Base-by-base conservation (phyloP, 2,329 filamentous ascomycete species). In the Acarospora socialis region DNA sequence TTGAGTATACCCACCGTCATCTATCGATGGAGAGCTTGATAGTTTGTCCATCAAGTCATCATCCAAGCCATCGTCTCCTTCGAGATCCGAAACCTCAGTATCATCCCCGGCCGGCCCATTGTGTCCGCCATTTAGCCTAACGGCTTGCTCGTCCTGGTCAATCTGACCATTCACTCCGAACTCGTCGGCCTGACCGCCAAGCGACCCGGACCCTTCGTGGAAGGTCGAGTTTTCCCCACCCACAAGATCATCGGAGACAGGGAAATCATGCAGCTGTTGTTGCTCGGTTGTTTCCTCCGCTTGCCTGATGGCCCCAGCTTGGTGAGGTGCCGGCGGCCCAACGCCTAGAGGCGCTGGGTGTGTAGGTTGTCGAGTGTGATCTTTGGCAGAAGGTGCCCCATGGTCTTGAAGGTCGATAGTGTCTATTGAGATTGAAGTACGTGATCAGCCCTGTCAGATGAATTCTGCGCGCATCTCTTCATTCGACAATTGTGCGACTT, bases 21-120 rank as follows among this genome's bases (percentile, higher is more conserved):
- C 38, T 27, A 98, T 98, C 47, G 87, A 95, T 52, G 90, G 90
- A 48, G 87, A 95, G 58, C 86, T 95, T 49, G 87, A 95, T 44
- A 98, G 94, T 59, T 90, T 90, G 63, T 95, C 90, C 80, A 92
- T 83, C 75, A 93, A 76, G 56, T 95, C 87, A 57, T 94, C 76
- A 50, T 92, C 84, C 54, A 84, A 61, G 47, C 81, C 70, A 45
- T 81, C 79, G 38, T 71, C 68, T 20, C 58, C 60, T 40, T 81
- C 72, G 28, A 67, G 80, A 46, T 77, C 76, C 29, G 73, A 73
- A 43, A 62, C 53, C 33, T 70, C 65, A 9, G 50, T 57, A 31
- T 73, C 70, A 30, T 60, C 55, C 27, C 46, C 46, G 13, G 49
- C 51, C 38, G 38, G 36, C 38, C n/a, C 18, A n/a, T n/a, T n/a